Evolutionary conservation across 495 filamentous ascomycete species (phyloP).

Genomic region (Neurospora tetrasperma): DNA sequence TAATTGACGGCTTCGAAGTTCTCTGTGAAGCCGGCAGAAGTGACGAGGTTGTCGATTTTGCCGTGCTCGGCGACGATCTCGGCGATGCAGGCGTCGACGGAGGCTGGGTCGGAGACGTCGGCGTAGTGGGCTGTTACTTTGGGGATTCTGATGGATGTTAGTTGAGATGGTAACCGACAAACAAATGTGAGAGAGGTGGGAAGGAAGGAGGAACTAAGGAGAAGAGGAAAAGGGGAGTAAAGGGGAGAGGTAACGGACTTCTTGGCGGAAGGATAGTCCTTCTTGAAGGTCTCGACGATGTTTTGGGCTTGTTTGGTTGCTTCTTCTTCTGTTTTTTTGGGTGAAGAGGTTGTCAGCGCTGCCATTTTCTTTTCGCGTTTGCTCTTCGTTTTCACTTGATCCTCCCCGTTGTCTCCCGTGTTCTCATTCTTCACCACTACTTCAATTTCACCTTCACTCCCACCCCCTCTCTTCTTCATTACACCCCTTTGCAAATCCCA

Average conservation of each 20-base stretch:
- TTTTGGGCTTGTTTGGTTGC: slow-evolving; percentile 63
- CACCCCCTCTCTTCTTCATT: neutral
- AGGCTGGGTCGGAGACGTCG: slow-evolving; percentile 70
- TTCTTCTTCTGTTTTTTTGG: slow-evolving; percentile 56
- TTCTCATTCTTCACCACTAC: neutral
- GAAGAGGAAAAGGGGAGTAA: neutral
- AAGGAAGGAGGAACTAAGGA: neutral
- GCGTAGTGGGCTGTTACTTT: slow-evolving; percentile 82
- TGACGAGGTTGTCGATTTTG: slow-evolving; percentile 84
- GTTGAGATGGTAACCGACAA: too few species aligned
- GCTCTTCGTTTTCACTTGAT: too few species aligned
- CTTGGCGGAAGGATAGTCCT: slow-evolving; percentile 66
- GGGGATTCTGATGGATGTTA: slow-evolving; percentile 45
- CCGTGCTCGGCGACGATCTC: slow-evolving; percentile 62
- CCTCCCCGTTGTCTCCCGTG: too few species aligned
- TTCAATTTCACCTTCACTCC: neutral
- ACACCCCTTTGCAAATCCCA: neutral
- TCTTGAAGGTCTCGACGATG: slow-evolving; percentile 61
- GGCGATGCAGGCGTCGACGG: slow-evolving; percentile 59
- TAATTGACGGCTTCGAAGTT: slow-evolving; percentile 88
- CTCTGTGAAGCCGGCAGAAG: slow-evolving; percentile 91
- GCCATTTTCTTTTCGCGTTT: too few species aligned
- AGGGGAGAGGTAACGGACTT: slow-evolving; percentile 33
- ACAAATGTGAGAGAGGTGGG: too few species aligned
- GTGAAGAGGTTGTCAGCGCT: neutral